phyloP scores from a whole-genome alignment of 768 basidiomycete species.

The Leucocoprinus birnbaumii region DNA sequence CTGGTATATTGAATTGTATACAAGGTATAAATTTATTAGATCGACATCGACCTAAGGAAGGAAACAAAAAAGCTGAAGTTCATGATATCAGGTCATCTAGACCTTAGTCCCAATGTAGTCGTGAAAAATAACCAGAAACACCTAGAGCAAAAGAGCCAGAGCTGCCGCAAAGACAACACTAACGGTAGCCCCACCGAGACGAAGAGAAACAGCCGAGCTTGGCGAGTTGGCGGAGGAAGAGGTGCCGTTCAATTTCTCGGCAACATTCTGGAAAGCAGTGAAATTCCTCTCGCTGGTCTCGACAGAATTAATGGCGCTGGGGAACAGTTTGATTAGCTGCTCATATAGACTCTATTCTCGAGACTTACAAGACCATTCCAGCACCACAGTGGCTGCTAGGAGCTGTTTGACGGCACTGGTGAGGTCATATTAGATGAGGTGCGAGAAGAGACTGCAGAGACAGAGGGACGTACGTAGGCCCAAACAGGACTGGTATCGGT shows the following conservation, averaged over 20 bases:
- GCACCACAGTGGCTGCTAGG: constrained; percentile 44
- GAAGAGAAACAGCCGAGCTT: constrained; percentile 32
- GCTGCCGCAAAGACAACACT: constrained; percentile 26
- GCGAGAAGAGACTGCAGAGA: not conserved
- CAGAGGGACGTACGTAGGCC: constrained; percentile 41
- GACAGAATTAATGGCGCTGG: constrained; percentile 55
- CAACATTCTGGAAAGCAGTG: constrained; percentile 53
- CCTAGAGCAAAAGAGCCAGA: constrained; percentile 33
- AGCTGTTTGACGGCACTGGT: constrained; percentile 37
- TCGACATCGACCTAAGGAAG: constrained; percentile 5
- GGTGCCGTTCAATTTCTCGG: constrained; percentile 52
- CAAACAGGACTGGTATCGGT: constrained; percentile 57
- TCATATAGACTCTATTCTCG: not conserved
- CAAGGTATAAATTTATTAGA: constrained; percentile 4
- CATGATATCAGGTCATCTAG: constrained; percentile 18
- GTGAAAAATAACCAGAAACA: constrained; percentile 11
- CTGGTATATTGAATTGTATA: constrained; percentile 7
- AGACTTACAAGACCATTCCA: constrained; percentile 51
- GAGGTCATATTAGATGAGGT: constrained; percentile 6
- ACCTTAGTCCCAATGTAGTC: constrained; percentile 22
- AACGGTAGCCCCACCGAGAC: constrained; percentile 29
- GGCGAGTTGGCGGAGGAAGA: constrained; percentile 30
- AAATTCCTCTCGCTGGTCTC: constrained; percentile 48
- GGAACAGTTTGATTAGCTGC: not conserved
- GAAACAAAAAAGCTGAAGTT: not conserved